Evolutionary conservation across 2,329 filamentous ascomycete species (phyloP).

Genomic region (Trichoderma pleuroti): DNA sequence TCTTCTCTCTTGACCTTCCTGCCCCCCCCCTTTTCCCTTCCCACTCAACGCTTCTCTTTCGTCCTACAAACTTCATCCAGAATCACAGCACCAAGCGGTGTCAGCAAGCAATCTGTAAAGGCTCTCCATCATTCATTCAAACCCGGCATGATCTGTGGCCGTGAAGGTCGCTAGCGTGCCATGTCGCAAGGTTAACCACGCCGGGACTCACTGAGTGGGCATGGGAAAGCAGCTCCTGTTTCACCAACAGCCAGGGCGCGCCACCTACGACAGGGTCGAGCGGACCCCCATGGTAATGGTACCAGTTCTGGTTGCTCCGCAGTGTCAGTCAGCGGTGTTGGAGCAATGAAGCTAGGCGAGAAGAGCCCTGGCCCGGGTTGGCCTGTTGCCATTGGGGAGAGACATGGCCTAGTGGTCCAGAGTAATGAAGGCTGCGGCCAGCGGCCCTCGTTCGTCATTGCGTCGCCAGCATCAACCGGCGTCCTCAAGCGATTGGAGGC

Average conservation of each 20-base stretch:
- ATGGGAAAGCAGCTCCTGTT: conserved; percentile 51
- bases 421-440: neutral
- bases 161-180: conserved; percentile 18
- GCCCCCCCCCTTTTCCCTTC: neutral
- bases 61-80: neutral
- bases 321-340: conserved; percentile 6
- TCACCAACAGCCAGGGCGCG: conserved; percentile 46
- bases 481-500: neutral
- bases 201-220: conserved; percentile 41
- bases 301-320: conserved; percentile 6
- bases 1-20: neutral
- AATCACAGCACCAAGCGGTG: conserved; percentile 8
- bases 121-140: neutral
- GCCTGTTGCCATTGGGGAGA: neutral
- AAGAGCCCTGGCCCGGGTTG: neutral
- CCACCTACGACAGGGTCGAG: conserved; percentile 30
- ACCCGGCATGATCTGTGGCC: conserved; percentile 8
- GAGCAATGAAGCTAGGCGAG: conserved; percentile 8
- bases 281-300: conserved; percentile 23
- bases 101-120: conserved; percentile 10
- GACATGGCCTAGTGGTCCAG: neutral
- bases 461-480: neutral
- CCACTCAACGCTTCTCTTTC: neutral
- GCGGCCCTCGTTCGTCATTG: neutral
- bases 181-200: conserved; percentile 45